A percentile compares a stretch with the other conserved stretches of the same genome.
Evolutionary conservation across 148 eudicot species (phyloP).

Genomic region (Drosera capensis): DNA sequence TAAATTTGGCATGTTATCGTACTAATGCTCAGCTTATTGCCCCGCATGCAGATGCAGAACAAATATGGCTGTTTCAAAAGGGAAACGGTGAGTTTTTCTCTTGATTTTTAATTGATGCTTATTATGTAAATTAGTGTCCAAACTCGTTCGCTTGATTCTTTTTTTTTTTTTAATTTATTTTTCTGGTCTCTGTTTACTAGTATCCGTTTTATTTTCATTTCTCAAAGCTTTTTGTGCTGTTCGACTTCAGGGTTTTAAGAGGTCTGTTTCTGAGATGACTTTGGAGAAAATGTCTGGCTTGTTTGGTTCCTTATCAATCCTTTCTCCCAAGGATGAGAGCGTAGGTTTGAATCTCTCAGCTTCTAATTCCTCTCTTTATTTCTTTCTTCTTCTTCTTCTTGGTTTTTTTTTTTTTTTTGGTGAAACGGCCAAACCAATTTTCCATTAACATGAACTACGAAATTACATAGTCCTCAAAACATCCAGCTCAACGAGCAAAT

Average conservation of each 20-base stretch:
- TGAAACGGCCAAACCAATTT: too few relatives aligned
- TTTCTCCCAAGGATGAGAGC: slow-evolving; percentile 30
- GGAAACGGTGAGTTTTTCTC: slow-evolving; percentile 37
- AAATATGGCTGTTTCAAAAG: slow-evolving; percentile 60
- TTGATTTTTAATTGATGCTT: neutral
- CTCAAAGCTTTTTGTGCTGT: neutral
- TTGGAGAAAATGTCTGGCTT: slow-evolving; percentile 55
- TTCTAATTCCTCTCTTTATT: too few relatives aligned
- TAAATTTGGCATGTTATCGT: slow-evolving; percentile 1
- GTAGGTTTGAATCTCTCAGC: slow-evolving; percentile 33
- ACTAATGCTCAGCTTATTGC: slow-evolving; percentile 12
- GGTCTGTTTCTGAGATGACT: slow-evolving; percentile 67
- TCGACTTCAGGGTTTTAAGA: slow-evolving; percentile 27
- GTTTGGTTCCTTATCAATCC: slow-evolving; percentile 49
- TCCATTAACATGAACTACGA: too few relatives aligned
- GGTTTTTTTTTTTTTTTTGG: too few relatives aligned
- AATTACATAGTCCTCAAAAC: too few relatives aligned
- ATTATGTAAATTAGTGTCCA: neutral
- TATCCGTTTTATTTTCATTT: neutral
- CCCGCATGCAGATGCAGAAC: slow-evolving; percentile 63
- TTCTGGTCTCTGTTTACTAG: neutral
- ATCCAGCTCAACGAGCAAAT: too few relatives aligned
- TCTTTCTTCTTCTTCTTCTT: too few relatives aligned
- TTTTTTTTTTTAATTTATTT: neutral
- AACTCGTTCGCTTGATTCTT: neutral